Percentiles rank a stretch among this genome's conserved stretches.
These are phyloP conservation scores for Pseudogymnoascus verrucosus DNA, from an alignment of 2,329 filamentous ascomycete species.

Conservation along the genomic window DNA sequence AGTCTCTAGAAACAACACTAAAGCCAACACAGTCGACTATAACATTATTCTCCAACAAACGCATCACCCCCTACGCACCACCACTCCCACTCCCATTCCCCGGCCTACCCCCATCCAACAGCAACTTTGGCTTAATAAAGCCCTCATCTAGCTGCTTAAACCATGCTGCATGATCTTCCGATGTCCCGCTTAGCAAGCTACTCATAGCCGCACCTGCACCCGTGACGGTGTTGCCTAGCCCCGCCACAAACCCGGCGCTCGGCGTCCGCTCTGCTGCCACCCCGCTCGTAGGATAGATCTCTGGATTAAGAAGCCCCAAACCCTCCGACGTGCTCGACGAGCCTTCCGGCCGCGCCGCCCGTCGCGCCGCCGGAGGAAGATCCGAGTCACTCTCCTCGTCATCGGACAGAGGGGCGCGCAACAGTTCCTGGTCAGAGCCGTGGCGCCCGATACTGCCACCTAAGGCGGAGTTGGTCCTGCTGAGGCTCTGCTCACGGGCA, in stretches of 20 bases:
- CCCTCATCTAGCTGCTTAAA: constrained; percentile 93
- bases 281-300: constrained; percentile 12
- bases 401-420: constrained; percentile 37
- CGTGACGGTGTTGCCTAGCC: constrained; percentile 36
- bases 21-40: neutral
- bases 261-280: constrained; percentile 33
- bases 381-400: constrained; percentile 61
- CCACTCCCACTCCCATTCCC: neutral
- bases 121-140: constrained; percentile 84
- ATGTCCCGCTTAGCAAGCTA: constrained; percentile 66
- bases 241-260: constrained; percentile 10
- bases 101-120: constrained; percentile 59
- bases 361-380: constrained; percentile 50
- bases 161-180: constrained; percentile 81
- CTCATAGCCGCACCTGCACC: constrained; percentile 65
- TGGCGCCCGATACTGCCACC: constrained; percentile 30
- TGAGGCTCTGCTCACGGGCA: constrained; percentile 37
- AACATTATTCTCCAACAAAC: neutral
- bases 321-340: constrained; percentile 33
- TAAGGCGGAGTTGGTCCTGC: constrained; percentile 41
- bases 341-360: constrained; percentile 16
- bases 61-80: neutral
- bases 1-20: neutral
- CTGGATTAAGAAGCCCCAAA: neutral
- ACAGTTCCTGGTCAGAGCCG: constrained; percentile 50